Conservation (phyloP, 805 yeast species). For the Ogataea ganodermae region DNA sequence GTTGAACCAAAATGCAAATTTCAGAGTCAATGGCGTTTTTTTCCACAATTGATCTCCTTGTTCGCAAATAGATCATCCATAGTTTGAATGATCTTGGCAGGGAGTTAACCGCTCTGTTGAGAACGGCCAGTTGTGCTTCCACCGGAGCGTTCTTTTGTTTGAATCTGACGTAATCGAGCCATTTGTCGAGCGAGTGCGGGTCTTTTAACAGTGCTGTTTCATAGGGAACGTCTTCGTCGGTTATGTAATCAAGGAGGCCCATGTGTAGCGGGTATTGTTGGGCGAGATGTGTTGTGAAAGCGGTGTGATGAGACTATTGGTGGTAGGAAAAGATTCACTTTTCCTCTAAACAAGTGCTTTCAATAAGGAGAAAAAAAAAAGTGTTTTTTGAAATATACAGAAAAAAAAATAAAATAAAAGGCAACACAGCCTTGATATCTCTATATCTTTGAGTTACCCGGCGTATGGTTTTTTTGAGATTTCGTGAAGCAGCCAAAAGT, state of each 20-base stretch:
- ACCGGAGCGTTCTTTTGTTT: conserved; percentile 29
- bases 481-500: conserved; percentile 16
- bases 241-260: conserved; percentile 13
- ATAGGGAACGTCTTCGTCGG: conserved; percentile 35
- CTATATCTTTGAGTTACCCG: conserved; percentile 13
- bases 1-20: conserved; percentile 12
- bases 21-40: conserved; percentile 8
- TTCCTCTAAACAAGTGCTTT: not conserved
- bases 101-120: conserved; percentile 51
- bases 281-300: too few relatives aligned
- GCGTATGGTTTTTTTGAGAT: conserved; percentile 4
- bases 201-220: conserved; percentile 41
- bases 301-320: too few relatives aligned
- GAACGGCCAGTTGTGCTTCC: conserved; percentile 45
- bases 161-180: conserved; percentile 47
- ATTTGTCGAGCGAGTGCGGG: conserved; percentile 38
- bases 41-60: conserved; percentile 32
- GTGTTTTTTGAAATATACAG: not conserved
- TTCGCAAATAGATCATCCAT: conserved; percentile 53
- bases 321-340: too few relatives aligned
- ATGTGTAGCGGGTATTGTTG: too few relatives aligned
- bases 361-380: not conserved
- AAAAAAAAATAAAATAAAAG: not conserved
- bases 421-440: conserved; percentile 5
- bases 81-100: conserved; percentile 51